Conservation (phyloP, 202 grass and related monocot genomes). For the Dendrocalamus latiflorus region DNA sequence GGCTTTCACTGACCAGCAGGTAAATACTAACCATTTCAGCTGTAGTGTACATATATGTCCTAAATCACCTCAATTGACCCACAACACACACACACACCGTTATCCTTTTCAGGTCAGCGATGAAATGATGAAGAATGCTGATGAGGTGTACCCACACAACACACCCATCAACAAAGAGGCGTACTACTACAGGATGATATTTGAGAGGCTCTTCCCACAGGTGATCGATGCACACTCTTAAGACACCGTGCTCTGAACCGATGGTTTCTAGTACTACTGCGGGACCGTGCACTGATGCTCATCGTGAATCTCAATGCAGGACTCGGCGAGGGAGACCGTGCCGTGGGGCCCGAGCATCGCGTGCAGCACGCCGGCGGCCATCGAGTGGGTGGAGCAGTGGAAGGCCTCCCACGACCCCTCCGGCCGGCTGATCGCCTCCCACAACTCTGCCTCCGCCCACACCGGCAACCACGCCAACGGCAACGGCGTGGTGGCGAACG, state of each 20-base stretch:
- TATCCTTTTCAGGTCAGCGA: constrained; percentile 51
- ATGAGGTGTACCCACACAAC: constrained; percentile 58
- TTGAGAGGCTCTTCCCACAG: constrained; percentile 95
- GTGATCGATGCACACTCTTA: neutral
- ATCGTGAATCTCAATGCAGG: constrained; percentile 32
- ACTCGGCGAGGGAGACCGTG: constrained; percentile 82
- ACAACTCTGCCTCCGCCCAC: constrained; percentile 39
- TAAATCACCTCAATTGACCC: neutral
- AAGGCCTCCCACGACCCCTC: constrained; percentile 83
- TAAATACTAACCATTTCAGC: constrained; percentile 16
- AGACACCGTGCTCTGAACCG: neutral
- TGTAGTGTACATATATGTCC: neutral
- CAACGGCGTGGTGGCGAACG: constrained; percentile 1
- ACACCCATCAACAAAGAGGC: constrained; percentile 90
- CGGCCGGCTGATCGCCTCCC: constrained; percentile 70
- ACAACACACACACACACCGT: neutral
- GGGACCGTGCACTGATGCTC: neutral
- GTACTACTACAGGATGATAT: constrained; percentile 96
- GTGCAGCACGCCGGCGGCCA: constrained; percentile 97
- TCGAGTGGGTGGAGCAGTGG: no score
- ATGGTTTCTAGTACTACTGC: no score
- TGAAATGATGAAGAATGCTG: constrained; percentile 80
- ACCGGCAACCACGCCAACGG: neutral
- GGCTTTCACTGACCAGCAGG: constrained; percentile 71
- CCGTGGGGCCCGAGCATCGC: constrained; percentile 92